phyloP scores from a whole-genome alignment of 2,329 filamentous ascomycete species.

The Arthroderma sp. region DNA sequence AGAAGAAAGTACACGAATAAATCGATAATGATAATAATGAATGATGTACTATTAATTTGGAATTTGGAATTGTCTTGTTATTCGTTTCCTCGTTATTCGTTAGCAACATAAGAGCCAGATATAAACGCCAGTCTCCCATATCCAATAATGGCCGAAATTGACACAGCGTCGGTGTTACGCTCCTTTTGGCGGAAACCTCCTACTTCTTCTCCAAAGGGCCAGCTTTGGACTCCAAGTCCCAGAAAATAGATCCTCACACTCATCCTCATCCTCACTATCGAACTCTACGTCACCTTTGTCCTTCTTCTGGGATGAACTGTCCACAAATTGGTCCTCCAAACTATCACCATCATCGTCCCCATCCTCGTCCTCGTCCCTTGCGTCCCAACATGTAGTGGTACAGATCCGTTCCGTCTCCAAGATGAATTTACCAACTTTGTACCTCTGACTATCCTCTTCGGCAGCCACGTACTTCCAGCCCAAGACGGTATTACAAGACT shows the following conservation, averaged over 20 bases:
- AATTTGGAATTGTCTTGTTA: too few relatives aligned
- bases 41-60: too few relatives aligned
- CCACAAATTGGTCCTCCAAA: not conserved
- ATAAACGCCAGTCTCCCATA: too few relatives aligned
- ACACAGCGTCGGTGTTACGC: too few relatives aligned
- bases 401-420: conserved; percentile 46
- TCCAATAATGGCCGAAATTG: too few relatives aligned
- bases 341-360: conserved; percentile 2
- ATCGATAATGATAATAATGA: too few relatives aligned
- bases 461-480: conserved; percentile 55
- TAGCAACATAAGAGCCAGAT: too few relatives aligned
- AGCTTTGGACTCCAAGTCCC: conserved; percentile 47
- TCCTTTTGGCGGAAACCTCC: too few relatives aligned
- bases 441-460: conserved; percentile 47
- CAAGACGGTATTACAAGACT: conserved; percentile 41
- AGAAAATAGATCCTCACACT: conserved; percentile 52
- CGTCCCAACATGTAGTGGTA: conserved; percentile 40
- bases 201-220: conserved; percentile 29
- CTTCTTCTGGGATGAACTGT: not conserved
- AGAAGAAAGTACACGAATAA: not conserved
- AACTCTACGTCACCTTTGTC: conserved; percentile 35
- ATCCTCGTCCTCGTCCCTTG: conserved; percentile 6
- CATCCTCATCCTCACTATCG: conserved; percentile 52
- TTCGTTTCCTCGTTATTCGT: too few relatives aligned
- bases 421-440: conserved; percentile 56